These are phyloP conservation scores for Thermothelomyces thermophilus DNA, from an alignment of 2,329 filamentous ascomycete species.

Conservation along the genomic window DNA sequence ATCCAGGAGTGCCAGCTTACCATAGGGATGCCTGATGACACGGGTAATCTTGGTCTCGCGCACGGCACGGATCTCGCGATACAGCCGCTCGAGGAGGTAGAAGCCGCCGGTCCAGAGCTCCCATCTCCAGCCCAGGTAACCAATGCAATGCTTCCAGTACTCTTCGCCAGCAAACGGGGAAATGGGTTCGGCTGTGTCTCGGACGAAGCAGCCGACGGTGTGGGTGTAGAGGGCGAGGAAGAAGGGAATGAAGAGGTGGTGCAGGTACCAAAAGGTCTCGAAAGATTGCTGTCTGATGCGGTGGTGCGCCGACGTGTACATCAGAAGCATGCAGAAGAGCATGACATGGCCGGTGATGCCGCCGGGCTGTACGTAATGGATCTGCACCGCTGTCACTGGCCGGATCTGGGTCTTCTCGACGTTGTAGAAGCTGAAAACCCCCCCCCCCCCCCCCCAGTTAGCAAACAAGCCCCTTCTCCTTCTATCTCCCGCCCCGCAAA, in stretches of 20 bases:
- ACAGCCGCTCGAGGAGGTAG: slow-evolving; percentile 82
- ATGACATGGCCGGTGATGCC: slow-evolving; percentile 96
- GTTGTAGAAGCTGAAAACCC: slow-evolving; percentile 72
- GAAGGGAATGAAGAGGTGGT: slow-evolving; percentile 97
- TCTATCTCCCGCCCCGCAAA: accelerated
- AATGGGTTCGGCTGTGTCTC: slow-evolving; percentile 62
- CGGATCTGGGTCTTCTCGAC: slow-evolving; percentile 82
- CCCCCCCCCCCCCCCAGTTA: too few relatives aligned
- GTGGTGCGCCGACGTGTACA: slow-evolving; percentile 92
- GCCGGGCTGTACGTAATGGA: slow-evolving; percentile 83
- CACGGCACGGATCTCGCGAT: slow-evolving; percentile 79
- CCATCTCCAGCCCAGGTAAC: slow-evolving; percentile 96
- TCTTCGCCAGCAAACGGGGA: slow-evolving; percentile 77
- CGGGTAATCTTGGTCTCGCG: slow-evolving; percentile 84
- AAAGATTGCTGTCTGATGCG: slow-evolving; percentile 95
- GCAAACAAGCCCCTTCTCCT: slow-evolving; percentile 1
- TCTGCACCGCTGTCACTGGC: slow-evolving; percentile 72
- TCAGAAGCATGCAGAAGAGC: slow-evolving; percentile 97
- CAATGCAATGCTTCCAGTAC: slow-evolving; percentile 91
- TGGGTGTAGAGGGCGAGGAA: slow-evolving; percentile 91
- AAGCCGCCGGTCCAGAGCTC: slow-evolving; percentile 79
- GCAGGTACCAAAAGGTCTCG: slow-evolving; percentile 98
- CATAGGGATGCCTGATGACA: slow-evolving; percentile 92
- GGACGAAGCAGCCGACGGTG: slow-evolving; percentile 92
- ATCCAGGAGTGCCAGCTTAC: slow-evolving; percentile 38